Evolutionary conservation across 805 yeast genomes (phyloP).

Genomic region (Pichia exigua): DNA sequence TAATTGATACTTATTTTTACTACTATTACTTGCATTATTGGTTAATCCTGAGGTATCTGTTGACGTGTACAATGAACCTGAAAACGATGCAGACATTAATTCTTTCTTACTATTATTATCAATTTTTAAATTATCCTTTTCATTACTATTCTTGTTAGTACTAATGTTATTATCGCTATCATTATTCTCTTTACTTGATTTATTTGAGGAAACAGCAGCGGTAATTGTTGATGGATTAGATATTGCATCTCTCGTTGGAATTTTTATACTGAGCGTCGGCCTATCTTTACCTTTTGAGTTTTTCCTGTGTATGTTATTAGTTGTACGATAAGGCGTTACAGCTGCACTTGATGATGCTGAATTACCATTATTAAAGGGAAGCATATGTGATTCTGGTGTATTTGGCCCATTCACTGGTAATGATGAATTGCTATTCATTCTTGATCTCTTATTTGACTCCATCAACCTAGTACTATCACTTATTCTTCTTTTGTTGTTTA

Average conservation of each 20-base stretch:
- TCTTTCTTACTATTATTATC: neutral
- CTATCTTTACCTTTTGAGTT: conserved; percentile 24
- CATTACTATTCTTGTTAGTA: neutral
- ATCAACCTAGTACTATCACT: neutral
- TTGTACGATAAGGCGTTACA: conserved; percentile 4
- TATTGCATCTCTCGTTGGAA: conserved; percentile 36
- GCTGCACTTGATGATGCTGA: neutral
- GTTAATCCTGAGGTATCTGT: neutral
- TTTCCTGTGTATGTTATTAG: neutral
- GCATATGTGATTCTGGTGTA: neutral
- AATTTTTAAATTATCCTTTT: neutral
- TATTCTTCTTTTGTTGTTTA: neutral
- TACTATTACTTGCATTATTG: neutral
- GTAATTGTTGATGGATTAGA: conserved; percentile 25
- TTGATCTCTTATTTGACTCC: neutral
- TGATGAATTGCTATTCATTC: neutral
- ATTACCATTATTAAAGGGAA: neutral
- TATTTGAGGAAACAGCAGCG: conserved; percentile 7
- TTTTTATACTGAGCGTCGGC: conserved; percentile 57
- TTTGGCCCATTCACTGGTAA: neutral
- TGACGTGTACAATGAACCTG: neutral
- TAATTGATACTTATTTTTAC: neutral
- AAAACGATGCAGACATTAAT: neutral
- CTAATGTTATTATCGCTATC: neutral
- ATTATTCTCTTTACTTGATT: conserved; percentile 2